Percentiles rank a stretch among this genome's conserved stretches.
phyloP scores from a whole-genome alignment of 1,139 yeast species.

The Hansenula lynferdii region DNA sequence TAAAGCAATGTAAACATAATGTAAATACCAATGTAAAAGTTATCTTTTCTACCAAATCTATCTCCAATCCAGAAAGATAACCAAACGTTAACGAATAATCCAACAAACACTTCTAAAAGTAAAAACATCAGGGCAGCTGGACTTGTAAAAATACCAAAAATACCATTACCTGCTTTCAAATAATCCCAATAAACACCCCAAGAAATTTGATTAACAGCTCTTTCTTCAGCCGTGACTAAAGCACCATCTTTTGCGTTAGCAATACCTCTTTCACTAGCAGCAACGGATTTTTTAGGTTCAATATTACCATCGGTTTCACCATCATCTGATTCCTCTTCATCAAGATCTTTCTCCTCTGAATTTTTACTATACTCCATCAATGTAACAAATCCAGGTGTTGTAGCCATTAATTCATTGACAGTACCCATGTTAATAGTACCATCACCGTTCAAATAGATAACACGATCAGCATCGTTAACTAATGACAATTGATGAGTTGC shows the following conservation, averaged over 20 bases:
- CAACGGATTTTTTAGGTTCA: conserved; percentile 5
- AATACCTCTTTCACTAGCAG: too few relatives aligned
- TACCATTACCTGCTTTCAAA: conserved; percentile 39
- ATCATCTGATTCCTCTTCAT: conserved; percentile 21
- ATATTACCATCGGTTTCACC: conserved; percentile 27
- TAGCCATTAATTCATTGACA: conserved; percentile 33
- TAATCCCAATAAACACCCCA: conserved; percentile 42
- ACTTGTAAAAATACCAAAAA: conserved; percentile 32
- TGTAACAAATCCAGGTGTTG: conserved; percentile 40
- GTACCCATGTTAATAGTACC: conserved; percentile 60
- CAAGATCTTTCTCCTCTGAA: conserved; percentile 21
- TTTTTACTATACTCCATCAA: conserved; percentile 40
- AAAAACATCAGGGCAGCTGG: conserved; percentile 36
- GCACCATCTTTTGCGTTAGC: too few relatives aligned
- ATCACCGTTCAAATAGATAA: conserved; percentile 59
- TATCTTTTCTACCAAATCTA: conserved; percentile 46
- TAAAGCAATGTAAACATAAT: conserved; percentile 46
- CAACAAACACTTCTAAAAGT: conserved; percentile 45
- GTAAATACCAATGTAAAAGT: conserved; percentile 66
- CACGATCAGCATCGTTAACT: conserved; percentile 58
- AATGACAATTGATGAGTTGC: conserved; percentile 82
- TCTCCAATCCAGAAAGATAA: conserved; percentile 74
- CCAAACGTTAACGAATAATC: conserved; percentile 71
- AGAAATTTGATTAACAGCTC: conserved; percentile 40
- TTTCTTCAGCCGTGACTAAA: conserved; percentile 38